These are phyloP conservation scores for Trichoderma sp. DNA, from an alignment of 2,329 filamentous ascomycete species.

Conservation along the genomic window DNA sequence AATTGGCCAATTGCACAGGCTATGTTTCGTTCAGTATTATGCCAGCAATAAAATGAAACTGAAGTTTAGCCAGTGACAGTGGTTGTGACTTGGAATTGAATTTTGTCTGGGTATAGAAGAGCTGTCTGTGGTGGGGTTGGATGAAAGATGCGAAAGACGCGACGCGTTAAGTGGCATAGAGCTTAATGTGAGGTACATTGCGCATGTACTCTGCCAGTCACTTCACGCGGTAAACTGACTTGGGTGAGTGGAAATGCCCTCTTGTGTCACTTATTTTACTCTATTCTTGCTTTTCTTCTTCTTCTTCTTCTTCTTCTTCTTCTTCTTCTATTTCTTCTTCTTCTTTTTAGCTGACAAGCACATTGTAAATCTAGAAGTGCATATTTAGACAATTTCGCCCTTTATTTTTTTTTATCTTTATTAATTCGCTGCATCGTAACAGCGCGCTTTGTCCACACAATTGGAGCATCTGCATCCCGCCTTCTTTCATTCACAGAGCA, in stretches of 20 bases:
- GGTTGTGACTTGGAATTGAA: background rate
- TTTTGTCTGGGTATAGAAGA: background rate
- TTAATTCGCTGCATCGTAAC: background rate
- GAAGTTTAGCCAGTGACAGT: background rate
- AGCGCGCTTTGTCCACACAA: background rate
- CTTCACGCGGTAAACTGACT: background rate
- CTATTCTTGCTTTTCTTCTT: too few relatives aligned
- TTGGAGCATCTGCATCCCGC: background rate
- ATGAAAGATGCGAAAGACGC: slow-evolving; percentile 3
- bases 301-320: too few relatives aligned
- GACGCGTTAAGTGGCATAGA: slow-evolving; percentile 25
- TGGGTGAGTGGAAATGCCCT: too few relatives aligned
- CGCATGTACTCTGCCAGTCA: background rate
- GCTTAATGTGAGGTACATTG: slow-evolving; percentile 1
- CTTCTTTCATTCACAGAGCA: background rate
- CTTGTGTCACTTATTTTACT: too few relatives aligned
- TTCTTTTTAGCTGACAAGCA: too few relatives aligned
- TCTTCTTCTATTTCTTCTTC: too few relatives aligned
- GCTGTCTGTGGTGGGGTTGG: slow-evolving; percentile 8
- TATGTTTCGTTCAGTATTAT: background rate
- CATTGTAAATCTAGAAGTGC: background rate
- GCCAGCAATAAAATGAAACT: background rate
- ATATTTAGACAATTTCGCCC: background rate
- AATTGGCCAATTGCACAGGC: background rate
- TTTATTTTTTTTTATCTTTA: too few relatives aligned